A percentile compares a stretch with the other conserved stretches of the same genome.
Conservation (phyloP, 306 rosid genomes). For the Glycine soja region DNA sequence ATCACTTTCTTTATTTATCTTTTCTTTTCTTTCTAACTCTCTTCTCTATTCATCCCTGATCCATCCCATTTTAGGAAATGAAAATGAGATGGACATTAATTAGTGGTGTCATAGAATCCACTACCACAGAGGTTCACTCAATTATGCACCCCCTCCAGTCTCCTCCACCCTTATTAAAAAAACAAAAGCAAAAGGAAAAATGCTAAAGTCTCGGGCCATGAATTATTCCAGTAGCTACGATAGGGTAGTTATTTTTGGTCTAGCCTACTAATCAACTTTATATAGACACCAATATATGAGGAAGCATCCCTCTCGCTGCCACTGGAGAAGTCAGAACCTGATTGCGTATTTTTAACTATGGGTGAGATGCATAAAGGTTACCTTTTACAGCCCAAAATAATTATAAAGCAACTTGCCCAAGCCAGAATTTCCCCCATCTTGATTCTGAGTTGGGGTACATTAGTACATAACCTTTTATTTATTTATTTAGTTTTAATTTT, state of each 20-base stretch:
- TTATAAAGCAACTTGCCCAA: conserved; percentile 12
- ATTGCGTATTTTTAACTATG: conserved; percentile 27
- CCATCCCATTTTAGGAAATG: background rate
- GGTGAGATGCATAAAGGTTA: conserved; percentile 1
- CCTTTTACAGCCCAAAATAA: conserved; percentile 24
- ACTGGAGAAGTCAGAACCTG: conserved; percentile 44
- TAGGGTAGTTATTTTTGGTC: conserved; percentile 47
- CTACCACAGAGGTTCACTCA: background rate
- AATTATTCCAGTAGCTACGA: background rate
- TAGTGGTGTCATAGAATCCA: background rate
- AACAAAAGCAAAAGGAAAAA: background rate
- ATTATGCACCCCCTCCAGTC: background rate
- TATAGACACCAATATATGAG: background rate
- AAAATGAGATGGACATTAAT: background rate
- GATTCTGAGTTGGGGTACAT: conserved; percentile 23
- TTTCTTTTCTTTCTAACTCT: background rate
- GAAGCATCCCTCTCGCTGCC: conserved; percentile 18
- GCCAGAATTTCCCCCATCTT: conserved; percentile 41
- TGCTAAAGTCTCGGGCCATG: background rate
- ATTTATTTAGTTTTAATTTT: background rate
- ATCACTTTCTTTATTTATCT: no score
- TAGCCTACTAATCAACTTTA: conserved; percentile 21
- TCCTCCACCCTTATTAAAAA: background rate
- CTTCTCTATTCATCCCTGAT: background rate
- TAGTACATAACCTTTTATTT: conserved; percentile 4